Conservation (phyloP, 176 grass and related monocot species). For the Cymbopogon citratus region DNA sequence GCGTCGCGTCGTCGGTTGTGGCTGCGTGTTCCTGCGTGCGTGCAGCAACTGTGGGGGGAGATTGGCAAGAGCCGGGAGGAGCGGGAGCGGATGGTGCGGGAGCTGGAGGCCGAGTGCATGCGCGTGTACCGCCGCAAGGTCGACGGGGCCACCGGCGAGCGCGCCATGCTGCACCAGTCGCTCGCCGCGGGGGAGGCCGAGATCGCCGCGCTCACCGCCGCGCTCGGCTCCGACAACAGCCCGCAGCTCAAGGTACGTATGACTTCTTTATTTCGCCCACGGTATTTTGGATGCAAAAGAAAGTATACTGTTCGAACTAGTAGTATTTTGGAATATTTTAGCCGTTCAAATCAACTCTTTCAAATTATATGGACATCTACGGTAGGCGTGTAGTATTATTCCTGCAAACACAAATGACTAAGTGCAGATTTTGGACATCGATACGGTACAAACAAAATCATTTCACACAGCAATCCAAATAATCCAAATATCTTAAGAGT, state of each 20-base stretch:
- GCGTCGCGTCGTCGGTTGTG: background rate
- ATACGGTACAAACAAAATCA: too few species aligned
- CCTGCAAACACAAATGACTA: too few species aligned
- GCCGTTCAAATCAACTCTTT: too few species aligned
- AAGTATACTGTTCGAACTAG: too few species aligned
- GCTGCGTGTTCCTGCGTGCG: background rate
- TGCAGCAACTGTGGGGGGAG: conserved; percentile 64
- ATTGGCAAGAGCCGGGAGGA: conserved; percentile 56
- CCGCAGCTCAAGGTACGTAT: conserved; percentile 49
- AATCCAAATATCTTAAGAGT: too few species aligned
- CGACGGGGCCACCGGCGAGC: conserved; percentile 50
- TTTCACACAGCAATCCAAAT: too few species aligned
- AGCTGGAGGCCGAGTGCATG: conserved; percentile 63
- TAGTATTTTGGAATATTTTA: too few species aligned
- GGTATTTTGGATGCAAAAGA: too few species aligned
- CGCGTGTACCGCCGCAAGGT: conserved; percentile 53
- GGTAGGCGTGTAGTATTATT: too few species aligned
- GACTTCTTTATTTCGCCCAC: too few species aligned
- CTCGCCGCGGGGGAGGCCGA: conserved; percentile 56
- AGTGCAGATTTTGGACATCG: too few species aligned
- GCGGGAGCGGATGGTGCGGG: conserved; percentile 40
- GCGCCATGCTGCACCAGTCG: conserved; percentile 52
- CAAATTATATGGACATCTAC: too few species aligned
- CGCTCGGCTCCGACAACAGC: conserved; percentile 42
- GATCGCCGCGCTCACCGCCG: conserved; percentile 48